Base-by-base conservation (phyloP, 2,329 filamentous ascomycete species). In the Fusarium sp. region DNA sequence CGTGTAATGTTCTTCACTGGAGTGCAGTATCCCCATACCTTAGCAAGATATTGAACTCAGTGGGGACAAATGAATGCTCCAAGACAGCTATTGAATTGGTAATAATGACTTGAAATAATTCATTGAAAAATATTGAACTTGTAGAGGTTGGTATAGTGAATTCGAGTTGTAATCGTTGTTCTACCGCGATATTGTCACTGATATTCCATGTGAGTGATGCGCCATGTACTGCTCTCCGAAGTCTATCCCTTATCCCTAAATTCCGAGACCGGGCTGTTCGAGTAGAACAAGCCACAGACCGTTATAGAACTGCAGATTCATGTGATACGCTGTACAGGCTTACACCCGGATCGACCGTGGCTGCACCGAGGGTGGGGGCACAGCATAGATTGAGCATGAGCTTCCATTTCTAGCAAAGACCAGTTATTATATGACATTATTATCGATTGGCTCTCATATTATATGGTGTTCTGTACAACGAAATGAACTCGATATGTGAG, bases 311-410 rank as follows among this genome's bases (percentile, higher is more conserved):
- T 66, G 44, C 32, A 32, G 34, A 46, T 51, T 65, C 53, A 56
- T 58, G 57, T 57, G 58, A 67, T 64, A 62, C 60, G 37, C 44
- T 52, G 61, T 61, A 52, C 65, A 65, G 46, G 46, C 61, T 69
- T 70, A 63, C 62, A 55, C 59, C 40, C 52, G 22, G 40, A 63
- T 53, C 41, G 46, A 51, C 45, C 40, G 71, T 74, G 68, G 70
- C 73, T 70, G 59, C 40, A 46, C 47, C 48, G 24, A 52, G 41
- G 37, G 65, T 73, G 67, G 73, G 73, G 69, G 63, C 37, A 61
- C 61, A 46, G 10, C 65, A 58, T 58, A 27, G 42, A 41, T 45
- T 56, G 44, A 59, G 46, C 29, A 44, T 59, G 60, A 55, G 20
- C 56, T 40, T 61, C 30, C 42, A 29, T 40, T 29, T 66, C 27